Conservation (phyloP, 176 grass and related monocot genomes). For the Musa itinerans region DNA sequence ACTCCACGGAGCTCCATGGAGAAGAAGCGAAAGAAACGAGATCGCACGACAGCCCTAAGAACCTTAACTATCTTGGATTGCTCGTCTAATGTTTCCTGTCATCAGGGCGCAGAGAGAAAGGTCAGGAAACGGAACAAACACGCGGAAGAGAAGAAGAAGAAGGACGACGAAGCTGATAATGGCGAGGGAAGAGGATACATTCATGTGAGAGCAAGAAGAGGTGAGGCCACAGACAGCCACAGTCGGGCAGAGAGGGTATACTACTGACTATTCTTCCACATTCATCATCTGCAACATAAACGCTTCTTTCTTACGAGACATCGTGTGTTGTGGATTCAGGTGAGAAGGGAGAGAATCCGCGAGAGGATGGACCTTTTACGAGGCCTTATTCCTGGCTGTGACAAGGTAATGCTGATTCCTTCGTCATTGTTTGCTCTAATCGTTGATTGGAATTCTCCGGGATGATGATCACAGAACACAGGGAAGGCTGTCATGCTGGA, state of each 20-base stretch:
- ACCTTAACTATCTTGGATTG: no score
- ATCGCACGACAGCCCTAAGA: no score
- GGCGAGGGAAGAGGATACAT: constrained; percentile 53
- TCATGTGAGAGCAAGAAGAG: constrained; percentile 94
- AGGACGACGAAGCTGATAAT: background rate
- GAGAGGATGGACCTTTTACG: constrained; percentile 93
- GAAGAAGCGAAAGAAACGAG: no score
- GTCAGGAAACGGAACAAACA: constrained; percentile 42
- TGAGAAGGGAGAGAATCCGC: constrained; percentile 85
- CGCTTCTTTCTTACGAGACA: constrained; percentile 7
- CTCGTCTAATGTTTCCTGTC: no score
- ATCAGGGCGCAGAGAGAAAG: constrained; percentile 16
- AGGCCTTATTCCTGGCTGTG: constrained; percentile 79
- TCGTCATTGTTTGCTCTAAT: background rate
- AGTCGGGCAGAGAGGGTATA: constrained; percentile 84
- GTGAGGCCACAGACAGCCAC: constrained; percentile 86
- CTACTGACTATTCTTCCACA: no score
- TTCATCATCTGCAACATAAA: no score
- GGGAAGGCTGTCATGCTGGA: constrained; percentile 79
- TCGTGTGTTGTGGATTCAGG: constrained; percentile 38
- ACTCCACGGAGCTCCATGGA: no score
- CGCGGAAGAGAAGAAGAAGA: constrained; percentile 15
- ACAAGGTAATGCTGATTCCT: constrained; percentile 39
- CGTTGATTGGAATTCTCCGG: background rate
- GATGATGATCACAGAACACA: constrained; percentile 32